Percentiles rank a stretch among this genome's conserved stretches.
Evolutionary conservation across 257 asterid genomes (phyloP).

Genomic region (Euphrasia confusa): DNA sequence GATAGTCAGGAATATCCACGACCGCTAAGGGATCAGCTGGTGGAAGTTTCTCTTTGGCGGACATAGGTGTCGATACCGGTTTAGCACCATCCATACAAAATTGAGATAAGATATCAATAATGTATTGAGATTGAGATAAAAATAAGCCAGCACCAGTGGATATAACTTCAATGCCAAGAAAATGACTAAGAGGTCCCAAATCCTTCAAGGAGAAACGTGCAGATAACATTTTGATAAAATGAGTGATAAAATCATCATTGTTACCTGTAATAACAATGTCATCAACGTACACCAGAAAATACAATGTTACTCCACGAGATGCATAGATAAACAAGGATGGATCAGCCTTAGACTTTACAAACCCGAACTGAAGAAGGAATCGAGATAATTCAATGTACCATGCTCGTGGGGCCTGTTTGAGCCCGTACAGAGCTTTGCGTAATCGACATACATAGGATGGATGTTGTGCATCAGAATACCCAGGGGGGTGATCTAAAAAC

Average conservation of each 20-base stretch:
- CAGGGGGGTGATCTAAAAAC: neutral
- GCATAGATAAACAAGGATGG: neutral
- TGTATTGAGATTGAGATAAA: neutral
- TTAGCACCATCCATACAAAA: neutral
- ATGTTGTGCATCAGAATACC: neutral
- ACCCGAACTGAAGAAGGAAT: neutral
- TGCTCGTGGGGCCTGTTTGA: no score
- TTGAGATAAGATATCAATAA: neutral
- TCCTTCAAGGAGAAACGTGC: neutral
- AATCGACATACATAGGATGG: neutral
- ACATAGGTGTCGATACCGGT: neutral
- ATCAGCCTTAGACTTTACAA: neutral
- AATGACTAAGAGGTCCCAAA: neutral
- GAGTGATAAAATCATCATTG: neutral
- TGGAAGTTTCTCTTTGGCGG: neutral
- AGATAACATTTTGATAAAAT: neutral
- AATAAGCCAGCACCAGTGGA: no score
- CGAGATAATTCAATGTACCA: neutral
- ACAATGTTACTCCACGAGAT: neutral
- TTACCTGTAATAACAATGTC: neutral
- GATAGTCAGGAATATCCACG: neutral
- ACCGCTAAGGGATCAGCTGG: neutral
- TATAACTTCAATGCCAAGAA: no score
- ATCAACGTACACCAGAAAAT: neutral
- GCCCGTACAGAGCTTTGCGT: no score